Conservation (phyloP, 2,329 filamentous ascomycete species). For the Arthrinium puccinioides region DNA sequence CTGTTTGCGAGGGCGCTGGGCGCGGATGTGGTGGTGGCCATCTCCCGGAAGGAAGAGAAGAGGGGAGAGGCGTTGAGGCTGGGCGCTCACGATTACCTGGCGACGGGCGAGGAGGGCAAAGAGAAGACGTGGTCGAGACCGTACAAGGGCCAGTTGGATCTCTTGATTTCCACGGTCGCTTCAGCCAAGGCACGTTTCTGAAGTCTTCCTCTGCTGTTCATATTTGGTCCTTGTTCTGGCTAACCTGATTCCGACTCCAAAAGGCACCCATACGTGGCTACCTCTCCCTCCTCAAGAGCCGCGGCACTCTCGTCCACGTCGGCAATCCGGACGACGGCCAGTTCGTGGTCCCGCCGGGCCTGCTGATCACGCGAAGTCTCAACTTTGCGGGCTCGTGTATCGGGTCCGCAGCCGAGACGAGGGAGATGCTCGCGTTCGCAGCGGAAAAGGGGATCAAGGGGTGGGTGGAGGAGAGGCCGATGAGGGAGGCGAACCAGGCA, state of each 20-base stretch:
- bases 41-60: conserved; percentile 41
- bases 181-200: conserved; percentile 21
- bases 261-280: conserved; percentile 51
- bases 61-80: conserved; percentile 41
- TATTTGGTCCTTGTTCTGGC: background rate
- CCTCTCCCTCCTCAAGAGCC: conserved; percentile 47
- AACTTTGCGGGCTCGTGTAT: conserved; percentile 33
- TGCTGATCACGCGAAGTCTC: conserved; percentile 36
- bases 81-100: conserved; percentile 33
- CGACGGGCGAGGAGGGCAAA: conserved; percentile 31
- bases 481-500: conserved; percentile 8
- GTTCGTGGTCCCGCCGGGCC: conserved; percentile 6
- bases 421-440: conserved; percentile 42
- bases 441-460: conserved; percentile 38
- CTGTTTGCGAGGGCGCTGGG: conserved; percentile 57
- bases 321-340: conserved; percentile 48
- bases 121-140: conserved; percentile 35
- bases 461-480: conserved; percentile 24
- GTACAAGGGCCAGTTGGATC: conserved; percentile 38
- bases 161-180: conserved; percentile 47
- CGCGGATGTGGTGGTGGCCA: conserved; percentile 46
- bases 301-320: conserved; percentile 56
- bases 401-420: conserved; percentile 38
- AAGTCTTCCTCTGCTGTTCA: background rate
- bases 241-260: background rate